phyloP scores from a whole-genome alignment of 2,329 filamentous ascomycete genomes.

The Fusarium chuoi region DNA sequence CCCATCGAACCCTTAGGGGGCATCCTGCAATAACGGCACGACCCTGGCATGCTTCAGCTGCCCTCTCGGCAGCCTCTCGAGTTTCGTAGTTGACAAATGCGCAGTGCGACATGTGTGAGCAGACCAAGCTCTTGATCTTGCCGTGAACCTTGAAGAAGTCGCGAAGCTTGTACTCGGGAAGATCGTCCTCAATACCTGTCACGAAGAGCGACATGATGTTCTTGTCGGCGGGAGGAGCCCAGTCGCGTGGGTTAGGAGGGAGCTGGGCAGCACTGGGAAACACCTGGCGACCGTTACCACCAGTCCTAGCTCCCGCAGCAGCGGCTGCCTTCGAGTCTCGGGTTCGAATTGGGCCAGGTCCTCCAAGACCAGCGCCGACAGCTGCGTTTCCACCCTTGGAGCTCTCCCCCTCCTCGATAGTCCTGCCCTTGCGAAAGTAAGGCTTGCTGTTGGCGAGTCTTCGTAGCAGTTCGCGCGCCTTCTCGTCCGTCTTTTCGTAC shows the following conservation, averaged over 20 bases:
- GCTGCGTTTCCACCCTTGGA: constrained; percentile 58
- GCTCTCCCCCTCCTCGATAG: constrained; percentile 66
- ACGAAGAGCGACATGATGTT: constrained; percentile 95
- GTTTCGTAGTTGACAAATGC: constrained; percentile 96
- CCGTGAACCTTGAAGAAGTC: constrained; percentile 91
- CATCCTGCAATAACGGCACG: constrained; percentile 91
- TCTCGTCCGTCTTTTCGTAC: constrained; percentile 97
- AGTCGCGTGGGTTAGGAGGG: constrained; percentile 86
- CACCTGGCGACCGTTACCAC: constrained; percentile 59
- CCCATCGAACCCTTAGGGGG: constrained; percentile 90
- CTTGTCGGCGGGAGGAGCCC: constrained; percentile 81
- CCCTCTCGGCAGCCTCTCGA: constrained; percentile 84
- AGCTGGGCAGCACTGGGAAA: constrained; percentile 79
- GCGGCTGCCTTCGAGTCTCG: constrained; percentile 68
- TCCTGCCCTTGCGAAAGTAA: constrained; percentile 89
- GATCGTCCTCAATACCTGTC: constrained; percentile 94
- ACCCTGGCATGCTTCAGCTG: constrained; percentile 85
- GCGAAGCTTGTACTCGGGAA: constrained; percentile 91
- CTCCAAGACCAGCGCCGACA: constrained; percentile 68
- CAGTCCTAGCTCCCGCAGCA: constrained; percentile 60
- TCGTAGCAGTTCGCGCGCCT: constrained; percentile 87
- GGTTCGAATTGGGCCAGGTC: constrained; percentile 82
- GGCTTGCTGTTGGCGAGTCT: constrained; percentile 91
- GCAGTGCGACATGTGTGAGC: constrained; percentile 96
- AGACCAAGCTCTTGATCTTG: constrained; percentile 90